These are phyloP conservation scores for Aciculosporium take DNA, from an alignment of 2,329 filamentous ascomycete species.

Conservation along the genomic window DNA sequence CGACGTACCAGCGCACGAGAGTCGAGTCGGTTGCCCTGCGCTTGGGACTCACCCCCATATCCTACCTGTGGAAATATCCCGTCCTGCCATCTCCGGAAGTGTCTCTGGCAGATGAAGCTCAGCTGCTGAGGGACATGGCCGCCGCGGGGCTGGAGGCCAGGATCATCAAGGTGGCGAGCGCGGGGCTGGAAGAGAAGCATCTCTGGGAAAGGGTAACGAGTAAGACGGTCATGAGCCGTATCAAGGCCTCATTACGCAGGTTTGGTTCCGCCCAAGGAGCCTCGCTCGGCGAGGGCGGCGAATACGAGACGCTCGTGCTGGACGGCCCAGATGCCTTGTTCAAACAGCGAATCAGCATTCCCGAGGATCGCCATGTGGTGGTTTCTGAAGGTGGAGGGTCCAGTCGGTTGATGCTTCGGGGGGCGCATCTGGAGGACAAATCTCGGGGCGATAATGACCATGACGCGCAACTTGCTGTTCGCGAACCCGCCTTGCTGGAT, in stretches of 20 bases:
- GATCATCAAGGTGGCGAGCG: constrained; percentile 89
- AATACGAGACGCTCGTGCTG: constrained; percentile 86
- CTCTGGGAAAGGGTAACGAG: constrained; percentile 70
- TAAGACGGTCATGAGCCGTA: constrained; percentile 28
- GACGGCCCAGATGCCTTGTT: constrained; percentile 65
- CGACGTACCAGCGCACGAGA: constrained; percentile 90
- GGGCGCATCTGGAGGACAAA: constrained; percentile 39
- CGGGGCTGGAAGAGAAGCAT: constrained; percentile 66
- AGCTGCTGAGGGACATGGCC: constrained; percentile 70
- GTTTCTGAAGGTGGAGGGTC: constrained; percentile 62
- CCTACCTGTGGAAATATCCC: constrained; percentile 88
- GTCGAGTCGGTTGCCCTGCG: constrained; percentile 83
- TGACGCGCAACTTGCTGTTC: constrained; percentile 19
- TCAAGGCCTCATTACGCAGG: constrained; percentile 41
- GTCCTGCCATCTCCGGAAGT: constrained; percentile 43
- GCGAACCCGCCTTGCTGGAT: constrained; percentile 55
- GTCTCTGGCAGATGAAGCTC: constrained; percentile 27
- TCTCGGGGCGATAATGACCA: constrained; percentile 3
- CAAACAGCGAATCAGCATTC: constrained; percentile 53
- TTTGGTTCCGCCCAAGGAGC: constrained; percentile 59
- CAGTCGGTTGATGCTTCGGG: constrained; percentile 51
- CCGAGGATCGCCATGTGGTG: constrained; percentile 34
- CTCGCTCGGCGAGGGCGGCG: constrained; percentile 80
- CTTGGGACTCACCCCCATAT: constrained; percentile 67
- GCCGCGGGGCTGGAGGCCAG: constrained; percentile 66